Percentiles rank a stretch among this genome's conserved stretches.
Conservation (phyloP, 2,329 filamentous ascomycete species). For the Daldinia eschscholtzii region DNA sequence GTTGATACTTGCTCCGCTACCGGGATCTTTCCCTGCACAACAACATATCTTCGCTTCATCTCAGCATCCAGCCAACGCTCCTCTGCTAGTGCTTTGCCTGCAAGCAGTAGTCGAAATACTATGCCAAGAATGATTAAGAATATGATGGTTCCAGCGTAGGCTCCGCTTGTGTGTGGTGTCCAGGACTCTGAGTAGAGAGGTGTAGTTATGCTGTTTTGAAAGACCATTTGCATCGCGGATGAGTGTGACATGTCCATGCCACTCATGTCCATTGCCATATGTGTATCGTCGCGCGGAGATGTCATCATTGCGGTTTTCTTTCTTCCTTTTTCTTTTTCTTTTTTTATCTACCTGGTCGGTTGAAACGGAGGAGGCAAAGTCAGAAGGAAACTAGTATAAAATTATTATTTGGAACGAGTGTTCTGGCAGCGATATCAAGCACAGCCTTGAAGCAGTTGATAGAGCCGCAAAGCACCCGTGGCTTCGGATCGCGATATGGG, state of each 20-base stretch:
- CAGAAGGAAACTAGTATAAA: background rate
- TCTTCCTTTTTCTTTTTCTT: no score
- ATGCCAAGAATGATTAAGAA: conserved; percentile 85
- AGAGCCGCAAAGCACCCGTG: background rate
- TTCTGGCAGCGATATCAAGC: background rate
- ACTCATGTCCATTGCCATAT: conserved; percentile 35
- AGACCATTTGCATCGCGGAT: conserved; percentile 61
- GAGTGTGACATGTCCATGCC: conserved; percentile 44
- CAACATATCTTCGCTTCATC: conserved; percentile 80
- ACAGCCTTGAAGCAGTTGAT: background rate
- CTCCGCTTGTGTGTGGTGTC: conserved; percentile 76
- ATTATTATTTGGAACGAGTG: background rate
- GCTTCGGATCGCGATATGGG: background rate
- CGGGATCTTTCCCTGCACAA: conserved; percentile 73
- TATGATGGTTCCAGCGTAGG: conserved; percentile 91
- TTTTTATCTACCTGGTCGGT: background rate
- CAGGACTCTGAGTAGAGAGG: conserved; percentile 73
- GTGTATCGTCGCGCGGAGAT: conserved; percentile 27
- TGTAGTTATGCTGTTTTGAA: conserved; percentile 66
- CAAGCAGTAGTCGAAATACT: conserved; percentile 77
- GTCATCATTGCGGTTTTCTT: conserved; percentile 18
- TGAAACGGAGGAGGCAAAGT: background rate
- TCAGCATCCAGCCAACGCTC: conserved; percentile 77
- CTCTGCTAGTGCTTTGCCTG: conserved; percentile 74
- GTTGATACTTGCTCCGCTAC: conserved; percentile 70